These are phyloP conservation scores for Rhizoclosmatium globosum DNA, from an alignment of 192 early-diverging fungal genomes.

Conservation along the genomic window DNA sequence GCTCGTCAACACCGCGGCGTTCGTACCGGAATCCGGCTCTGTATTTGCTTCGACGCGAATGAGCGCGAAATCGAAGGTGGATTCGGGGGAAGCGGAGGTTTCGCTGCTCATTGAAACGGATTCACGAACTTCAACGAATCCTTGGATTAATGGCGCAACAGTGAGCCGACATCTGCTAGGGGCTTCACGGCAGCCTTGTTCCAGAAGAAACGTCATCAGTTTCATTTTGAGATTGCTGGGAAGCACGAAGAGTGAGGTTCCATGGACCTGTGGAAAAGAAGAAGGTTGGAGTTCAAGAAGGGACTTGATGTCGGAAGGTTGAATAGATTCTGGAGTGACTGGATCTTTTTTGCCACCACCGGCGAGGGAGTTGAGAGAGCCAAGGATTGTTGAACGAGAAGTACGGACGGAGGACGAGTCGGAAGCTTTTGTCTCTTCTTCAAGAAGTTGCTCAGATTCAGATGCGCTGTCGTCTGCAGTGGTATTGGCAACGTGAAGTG, in stretches of 20 bases:
- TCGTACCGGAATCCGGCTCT: constrained; percentile 88
- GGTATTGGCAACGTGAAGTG: neutral
- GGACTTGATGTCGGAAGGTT: constrained; percentile 10
- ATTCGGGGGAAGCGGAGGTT: neutral
- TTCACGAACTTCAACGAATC: constrained; percentile 20
- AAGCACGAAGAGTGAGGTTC: constrained; percentile 16
- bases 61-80: constrained; percentile 19
- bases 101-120: neutral
- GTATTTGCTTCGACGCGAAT: constrained; percentile 65
- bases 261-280: constrained; percentile 15
- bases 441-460: neutral
- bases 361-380: neutral
- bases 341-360: neutral
- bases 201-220: constrained; percentile 98
- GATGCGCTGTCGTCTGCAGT: neutral
- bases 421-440: too few relatives aligned
- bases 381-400: neutral
- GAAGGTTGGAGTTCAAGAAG: constrained; percentile 29
- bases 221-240: neutral
- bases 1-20: constrained; percentile 88
- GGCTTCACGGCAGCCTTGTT: constrained; percentile 76
- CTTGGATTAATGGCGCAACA: constrained; percentile 22
- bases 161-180: constrained; percentile 64
- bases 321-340: constrained; percentile 12
- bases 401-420: too few relatives aligned